Conservation (phyloP, 2,329 filamentous ascomycete genomes). For the Exophiala viscosa region DNA sequence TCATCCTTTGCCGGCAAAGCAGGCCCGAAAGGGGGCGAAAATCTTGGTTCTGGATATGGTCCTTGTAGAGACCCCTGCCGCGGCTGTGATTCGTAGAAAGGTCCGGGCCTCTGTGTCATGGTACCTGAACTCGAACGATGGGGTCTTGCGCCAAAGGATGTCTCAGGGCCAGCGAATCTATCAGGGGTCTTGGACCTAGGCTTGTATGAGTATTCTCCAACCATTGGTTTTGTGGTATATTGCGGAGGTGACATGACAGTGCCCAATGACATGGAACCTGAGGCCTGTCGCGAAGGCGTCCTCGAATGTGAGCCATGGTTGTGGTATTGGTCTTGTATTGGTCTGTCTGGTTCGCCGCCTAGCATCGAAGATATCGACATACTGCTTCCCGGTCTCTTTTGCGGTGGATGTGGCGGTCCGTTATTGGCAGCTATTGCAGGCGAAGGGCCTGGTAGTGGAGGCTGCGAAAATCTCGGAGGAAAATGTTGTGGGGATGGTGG, state of each 20-base stretch:
- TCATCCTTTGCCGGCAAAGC: slow-evolving; percentile 18
- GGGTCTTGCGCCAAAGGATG: slow-evolving; percentile 35
- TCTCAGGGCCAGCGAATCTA: slow-evolving; percentile 31
- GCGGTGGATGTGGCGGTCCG: slow-evolving; percentile 10
- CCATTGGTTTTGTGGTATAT: slow-evolving; percentile 41
- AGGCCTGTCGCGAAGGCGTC: slow-evolving; percentile 25
- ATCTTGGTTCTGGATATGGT: slow-evolving; percentile 14
- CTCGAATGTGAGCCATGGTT: slow-evolving; percentile 40
- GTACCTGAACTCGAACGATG: slow-evolving; percentile 29
- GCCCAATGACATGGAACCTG: slow-evolving; percentile 33
- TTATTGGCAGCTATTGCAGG: slow-evolving; percentile 7
- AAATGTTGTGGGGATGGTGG: slow-evolving; percentile 25
- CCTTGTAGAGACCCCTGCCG: slow-evolving; percentile 5
- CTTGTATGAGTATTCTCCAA: slow-evolving; percentile 59
- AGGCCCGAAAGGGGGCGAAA: slow-evolving; percentile 18
- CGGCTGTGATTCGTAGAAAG: slow-evolving; percentile 18
- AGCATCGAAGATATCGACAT: slow-evolving; percentile 75
- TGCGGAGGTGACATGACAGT: slow-evolving; percentile 44
- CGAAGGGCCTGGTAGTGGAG: slow-evolving; percentile 16
- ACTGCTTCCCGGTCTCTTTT: slow-evolving; percentile 54
- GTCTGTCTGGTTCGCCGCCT: slow-evolving; percentile 50
- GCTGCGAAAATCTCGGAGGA: slow-evolving; percentile 21
- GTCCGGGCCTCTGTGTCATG: slow-evolving; percentile 22
- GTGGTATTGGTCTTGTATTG: slow-evolving; percentile 41
- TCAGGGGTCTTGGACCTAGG: slow-evolving; percentile 72